These are phyloP conservation scores for Giardia duodenalis DNA, from an alignment of 208 protist species.

Conservation along the genomic window DNA sequence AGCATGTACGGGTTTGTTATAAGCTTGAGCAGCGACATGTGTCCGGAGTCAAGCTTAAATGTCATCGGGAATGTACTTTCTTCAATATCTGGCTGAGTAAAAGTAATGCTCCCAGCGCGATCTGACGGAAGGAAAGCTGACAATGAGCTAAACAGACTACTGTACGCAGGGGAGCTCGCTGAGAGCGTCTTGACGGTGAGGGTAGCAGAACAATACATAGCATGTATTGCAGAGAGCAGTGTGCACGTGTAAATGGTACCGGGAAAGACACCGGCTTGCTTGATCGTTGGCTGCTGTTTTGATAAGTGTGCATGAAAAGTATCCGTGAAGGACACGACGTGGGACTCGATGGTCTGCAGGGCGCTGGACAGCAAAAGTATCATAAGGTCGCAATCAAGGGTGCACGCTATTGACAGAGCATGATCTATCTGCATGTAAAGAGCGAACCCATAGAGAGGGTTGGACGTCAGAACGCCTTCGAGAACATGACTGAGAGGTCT, in stretches of 20 bases:
- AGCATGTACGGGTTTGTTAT: not conserved
- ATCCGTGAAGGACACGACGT: not conserved
- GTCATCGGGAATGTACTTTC: not conserved
- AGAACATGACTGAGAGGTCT: not conserved
- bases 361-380: not conserved
- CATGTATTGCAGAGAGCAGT: not conserved
- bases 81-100: not conserved
- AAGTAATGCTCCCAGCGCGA: not conserved
- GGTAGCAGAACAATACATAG: not conserved
- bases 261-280: not conserved
- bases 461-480: not conserved
- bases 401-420: not conserved
- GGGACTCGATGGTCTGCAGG: not conserved
- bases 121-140: not conserved
- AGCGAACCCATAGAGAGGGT: not conserved
- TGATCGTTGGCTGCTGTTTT: not conserved
- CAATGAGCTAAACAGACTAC: not conserved
- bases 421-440: not conserved
- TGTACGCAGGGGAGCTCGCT: not conserved
- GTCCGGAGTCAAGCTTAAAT: not conserved
- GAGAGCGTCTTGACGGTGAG: not conserved
- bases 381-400: not conserved
- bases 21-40: not conserved
- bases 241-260: not conserved
- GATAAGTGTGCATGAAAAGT: not conserved